Percentiles rank a stretch among this genome's conserved stretches.
These are phyloP conservation scores for Kuraishia borneana DNA, from an alignment of 805 yeast species.

Conservation along the genomic window DNA sequence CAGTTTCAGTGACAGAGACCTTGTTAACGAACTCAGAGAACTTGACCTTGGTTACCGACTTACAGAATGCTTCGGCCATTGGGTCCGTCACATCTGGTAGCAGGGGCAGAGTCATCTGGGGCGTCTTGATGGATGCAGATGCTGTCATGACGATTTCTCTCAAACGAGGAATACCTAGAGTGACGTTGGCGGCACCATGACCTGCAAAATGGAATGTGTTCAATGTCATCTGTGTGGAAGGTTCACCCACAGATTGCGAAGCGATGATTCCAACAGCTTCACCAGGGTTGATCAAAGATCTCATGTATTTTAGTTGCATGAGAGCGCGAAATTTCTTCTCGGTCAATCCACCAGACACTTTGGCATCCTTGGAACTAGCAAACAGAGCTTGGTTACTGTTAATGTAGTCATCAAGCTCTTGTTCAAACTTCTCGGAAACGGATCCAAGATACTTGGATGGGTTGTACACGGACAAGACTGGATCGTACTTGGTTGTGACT, in stretches of 20 bases:
- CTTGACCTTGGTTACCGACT: slow-evolving; percentile 73
- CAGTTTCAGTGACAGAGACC: slow-evolving; percentile 80
- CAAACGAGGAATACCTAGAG: slow-evolving; percentile 99
- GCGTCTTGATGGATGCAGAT: slow-evolving; percentile 90
- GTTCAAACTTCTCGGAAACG: slow-evolving; percentile 83
- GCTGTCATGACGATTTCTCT: slow-evolving; percentile 99
- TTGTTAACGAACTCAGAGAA: slow-evolving; percentile 83
- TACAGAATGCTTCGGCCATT: slow-evolving; percentile 88
- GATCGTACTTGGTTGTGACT: slow-evolving; percentile 65
- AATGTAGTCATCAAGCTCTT: slow-evolving; percentile 63
- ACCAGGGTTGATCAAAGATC: slow-evolving; percentile 90
- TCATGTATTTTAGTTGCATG: slow-evolving; percentile 98
- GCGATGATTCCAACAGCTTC: slow-evolving; percentile 98
- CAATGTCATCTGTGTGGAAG: slow-evolving; percentile 97
- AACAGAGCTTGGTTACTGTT: slow-evolving; percentile 43
- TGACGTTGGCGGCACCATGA: slow-evolving; percentile 99
- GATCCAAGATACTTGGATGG: slow-evolving; percentile 90
- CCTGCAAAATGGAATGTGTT: slow-evolving; percentile 98
- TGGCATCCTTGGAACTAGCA: slow-evolving; percentile 38
- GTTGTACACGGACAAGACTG: slow-evolving; percentile 73
- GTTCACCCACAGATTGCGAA: slow-evolving; percentile 97
- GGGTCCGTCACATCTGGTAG: slow-evolving; percentile 69
- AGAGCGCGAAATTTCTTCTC: slow-evolving; percentile 85
- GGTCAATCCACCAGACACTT: slow-evolving; percentile 36
- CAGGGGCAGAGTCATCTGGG: slow-evolving; percentile 94